phyloP scores from a whole-genome alignment of 2,329 filamentous ascomycete genomes.

The Colletotrichum liriopes region DNA sequence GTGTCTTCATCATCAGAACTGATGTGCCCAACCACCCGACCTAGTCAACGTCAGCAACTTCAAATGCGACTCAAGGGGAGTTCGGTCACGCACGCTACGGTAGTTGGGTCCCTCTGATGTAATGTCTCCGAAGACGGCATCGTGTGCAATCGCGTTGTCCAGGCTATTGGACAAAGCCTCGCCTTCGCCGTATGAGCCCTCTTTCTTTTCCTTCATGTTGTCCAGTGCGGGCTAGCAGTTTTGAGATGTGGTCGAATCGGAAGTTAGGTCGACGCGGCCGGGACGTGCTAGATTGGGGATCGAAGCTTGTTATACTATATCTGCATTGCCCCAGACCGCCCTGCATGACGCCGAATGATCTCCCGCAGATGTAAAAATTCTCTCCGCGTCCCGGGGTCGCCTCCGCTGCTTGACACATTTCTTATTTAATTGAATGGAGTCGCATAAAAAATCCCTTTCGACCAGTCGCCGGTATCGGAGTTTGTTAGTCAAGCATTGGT shows the following conservation, averaged over 20 bases:
- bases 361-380: not conserved
- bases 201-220: not conserved
- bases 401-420: not conserved
- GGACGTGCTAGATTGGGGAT: not conserved
- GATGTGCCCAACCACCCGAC: constrained; percentile 60
- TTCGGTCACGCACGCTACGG: constrained; percentile 40
- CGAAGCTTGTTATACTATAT: constrained; percentile 1
- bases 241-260: not conserved
- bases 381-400: not conserved
- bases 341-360: not conserved
- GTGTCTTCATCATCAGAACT: constrained; percentile 61
- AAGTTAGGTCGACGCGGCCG: not conserved
- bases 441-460: not conserved
- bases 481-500: not conserved
- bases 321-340: not conserved
- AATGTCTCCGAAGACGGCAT: constrained; percentile 56
- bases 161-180: not conserved
- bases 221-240: not conserved
- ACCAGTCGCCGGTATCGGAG: constrained; percentile 12
- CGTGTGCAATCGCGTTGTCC: constrained; percentile 33
- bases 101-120: constrained; percentile 32
- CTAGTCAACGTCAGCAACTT: constrained; percentile 44
- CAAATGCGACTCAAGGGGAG: constrained; percentile 45
- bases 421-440: constrained; percentile 2
- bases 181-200: not conserved